These are phyloP conservation scores for Sungouiozyma ichnusensis DNA, from an alignment of 805 yeast species.

Conservation along the genomic window DNA sequence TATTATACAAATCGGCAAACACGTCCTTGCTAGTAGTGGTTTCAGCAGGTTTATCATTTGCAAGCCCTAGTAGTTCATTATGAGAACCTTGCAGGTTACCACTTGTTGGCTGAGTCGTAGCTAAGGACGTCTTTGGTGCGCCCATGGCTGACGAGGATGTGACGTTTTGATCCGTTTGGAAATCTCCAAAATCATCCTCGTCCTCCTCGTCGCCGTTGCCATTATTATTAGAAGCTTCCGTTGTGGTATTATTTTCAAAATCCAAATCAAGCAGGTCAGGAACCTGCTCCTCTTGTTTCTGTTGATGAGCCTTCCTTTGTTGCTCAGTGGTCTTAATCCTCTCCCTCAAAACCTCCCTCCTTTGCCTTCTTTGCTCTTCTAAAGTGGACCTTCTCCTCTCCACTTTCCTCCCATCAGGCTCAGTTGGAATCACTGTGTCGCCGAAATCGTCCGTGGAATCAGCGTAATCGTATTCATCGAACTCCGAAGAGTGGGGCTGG, in stretches of 20 bases:
- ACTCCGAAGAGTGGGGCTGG: constrained; percentile 8
- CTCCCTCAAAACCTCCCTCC: constrained; percentile 29
- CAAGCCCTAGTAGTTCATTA: constrained; percentile 11
- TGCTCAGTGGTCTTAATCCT: constrained; percentile 26
- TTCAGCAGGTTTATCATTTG: constrained; percentile 3
- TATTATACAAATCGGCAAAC: constrained; percentile 23
- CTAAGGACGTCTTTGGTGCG: constrained; percentile 6
- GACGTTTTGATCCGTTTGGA: constrained; percentile 23
- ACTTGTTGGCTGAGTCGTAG: constrained; percentile 6
- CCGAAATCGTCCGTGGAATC: constrained; percentile 9
- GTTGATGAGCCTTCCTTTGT: constrained; percentile 19
- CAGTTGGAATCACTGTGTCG: not conserved
- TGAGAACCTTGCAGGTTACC: constrained; percentile 4
- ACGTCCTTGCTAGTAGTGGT: constrained; percentile 14
- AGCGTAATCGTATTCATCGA: constrained; percentile 13
- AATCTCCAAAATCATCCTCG: constrained; percentile 31
- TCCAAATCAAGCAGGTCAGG: constrained; percentile 27
- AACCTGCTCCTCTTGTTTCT: constrained; percentile 15
- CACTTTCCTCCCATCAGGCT: not conserved
- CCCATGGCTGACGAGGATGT: not conserved
- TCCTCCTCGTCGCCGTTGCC: constrained; percentile 16
- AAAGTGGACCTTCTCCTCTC: constrained; percentile 19
- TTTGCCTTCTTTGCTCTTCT: constrained; percentile 29
- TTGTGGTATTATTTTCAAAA: constrained; percentile 7
- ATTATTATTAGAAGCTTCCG: constrained; percentile 1